Evolutionary conservation across 192 early-diverging fungal genomes (phyloP), one percentile per base, ranked within the genome.

Genomic region (Umbelopsis sp.): DNA sequence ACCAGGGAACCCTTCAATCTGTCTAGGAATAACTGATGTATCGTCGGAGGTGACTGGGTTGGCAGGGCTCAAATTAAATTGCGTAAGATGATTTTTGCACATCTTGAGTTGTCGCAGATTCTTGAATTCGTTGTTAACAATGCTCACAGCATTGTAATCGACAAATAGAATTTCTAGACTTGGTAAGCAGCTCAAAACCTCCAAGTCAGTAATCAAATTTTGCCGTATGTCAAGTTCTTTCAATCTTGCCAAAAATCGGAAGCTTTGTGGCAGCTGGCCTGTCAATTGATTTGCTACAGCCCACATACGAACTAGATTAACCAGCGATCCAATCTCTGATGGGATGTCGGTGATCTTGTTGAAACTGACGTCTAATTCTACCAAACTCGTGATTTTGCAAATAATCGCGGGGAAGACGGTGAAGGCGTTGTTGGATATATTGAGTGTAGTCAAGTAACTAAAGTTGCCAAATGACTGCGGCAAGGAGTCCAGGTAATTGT

Each of bases 401-500:
- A 96, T 74, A 0, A 87, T 85, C 16, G 62, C 25, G 1, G 95
- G 95, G 67, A 96, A 90, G 26, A 73, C 71, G 4, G 81, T 74
- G 49, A 97, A 81, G 43, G 88, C 89, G 81, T 97, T 97, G 76
- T 94, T 95, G 14, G 93, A 90, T 26, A 95, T 83, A 73, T 87
- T 88, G 8, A 97, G 78, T 10, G 80, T 81, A 17, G 85, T 82
- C 32, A 97, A 84, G 52, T 83, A 71, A 26, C 71, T 78, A 24
- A 91, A 85, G n/a, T 80, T 69, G 11, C 83, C 76, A 54, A 95
- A 86, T 0, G 81, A 83, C 20, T 86, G 81, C 0, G 95, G 93
- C 22, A 97, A 81, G 12, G 78, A 75, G 43, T 91, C 85, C 29
- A 97, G 77, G 10, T 85, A 80, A 79, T 97, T 97, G 75, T 91